Evolutionary conservation across 257 asterid species (phyloP), one percentile per base, ranked within the genome.

Genomic region (Ehretia macrophylla): DNA sequence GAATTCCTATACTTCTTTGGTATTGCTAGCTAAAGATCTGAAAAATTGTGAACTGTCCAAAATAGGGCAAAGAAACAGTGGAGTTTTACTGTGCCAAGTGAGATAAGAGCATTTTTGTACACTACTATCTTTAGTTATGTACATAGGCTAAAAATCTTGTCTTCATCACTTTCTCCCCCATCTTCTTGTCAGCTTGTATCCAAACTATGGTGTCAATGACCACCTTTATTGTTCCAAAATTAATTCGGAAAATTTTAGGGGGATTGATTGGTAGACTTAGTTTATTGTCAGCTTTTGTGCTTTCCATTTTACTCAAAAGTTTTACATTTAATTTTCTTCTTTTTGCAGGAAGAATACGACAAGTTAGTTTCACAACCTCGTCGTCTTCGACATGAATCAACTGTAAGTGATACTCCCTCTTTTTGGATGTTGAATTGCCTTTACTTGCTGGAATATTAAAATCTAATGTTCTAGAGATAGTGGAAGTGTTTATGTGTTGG

Each of bases 341-440:
- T 14, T 72, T 68, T 68, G 76, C 84, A 91, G 98, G 95, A 84
- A 62, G 68, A 70, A 59, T 88, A 91, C 71, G 93, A 88, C 79
- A 85, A 83, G 72, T 72, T 91, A 84, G 76, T 76, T 12, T 81
- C 88, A 47, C 83, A 77, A 49, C 88, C 91, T 70, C 92, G 95
- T 39, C 79, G 68, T 56, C 74, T 88, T 59, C 77, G 95, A 72
- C 82, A 91, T 14, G 98, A 91, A 75, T 91, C 98, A 39, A 88
- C 97, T 42, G 98, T 88, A 72, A 85, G 97, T 76, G 18, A 63
- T 68, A 44, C 51, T 70, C 27, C 46, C 65, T 74, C 44, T 60
- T 62, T 38, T 47, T 59, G 73, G 32, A 13, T 47, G 14, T 54
- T 58, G 60, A 39, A 56, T 62, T 64, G 61, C 17, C 17, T 32